Evolutionary conservation across 345 rosid genomes (phyloP), one percentile per base, ranked within the genome.

Genomic region (Brassica napus): DNA sequence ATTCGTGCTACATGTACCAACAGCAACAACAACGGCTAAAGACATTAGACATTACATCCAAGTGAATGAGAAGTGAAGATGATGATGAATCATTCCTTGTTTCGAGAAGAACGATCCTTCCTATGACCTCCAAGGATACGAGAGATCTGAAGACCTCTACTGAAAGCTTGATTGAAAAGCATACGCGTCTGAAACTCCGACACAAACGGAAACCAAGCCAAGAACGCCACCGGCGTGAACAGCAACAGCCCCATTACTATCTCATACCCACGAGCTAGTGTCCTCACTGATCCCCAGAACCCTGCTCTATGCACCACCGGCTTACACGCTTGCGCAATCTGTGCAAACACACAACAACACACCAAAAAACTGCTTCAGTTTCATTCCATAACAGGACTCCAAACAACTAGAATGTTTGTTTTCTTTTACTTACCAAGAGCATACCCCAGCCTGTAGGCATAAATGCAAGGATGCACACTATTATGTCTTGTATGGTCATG

Each of bases 391-490:
- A 9, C 8, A 12, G 14, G 23, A 62, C 32, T 11, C 9, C 5
- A 59, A 59, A 60, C 47, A 58, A 54, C 28, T 31, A 59, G 4
- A 52, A 47, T 16, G 21, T 21, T 12, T 16, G 21, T 21, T 12
- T 57, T 11, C 11, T 5, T 16, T 24, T 47, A 79, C 64, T 87
- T 84, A 94, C 98, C 95, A 90, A 82, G 63, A 96, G 93, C 97
- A 96, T 87, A 34, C 98, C 99, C 99, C 99, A 96, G 4, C 99
- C 98, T 5, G 97, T 96, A 4, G 98, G 99, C 99, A 92, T 92
- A 85, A 96, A 96, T 76, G 97, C 98, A 69, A 96, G 94, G 76
- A 96, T 82, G 86, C 99, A 93, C 10, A 96, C 94, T 64, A 96
- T 60, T 61, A 93, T 89, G 86, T 96, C 99, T 76, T 82, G 90